A percentile compares a stretch with the other conserved stretches of the same genome.
Evolutionary conservation across 176 grass and related monocot genomes (phyloP).

Genomic region (Zea mays): Zm-B73-REFERENCE-NAM-5.0 NC_050105.1:129876501-129877000

Average conservation of each 20-base stretch:
- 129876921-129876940: slow-evolving; percentile 70
- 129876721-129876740: background rate
- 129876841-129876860: slow-evolving; percentile 28
- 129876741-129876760: background rate
- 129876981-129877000: slow-evolving; percentile 36
- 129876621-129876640: slow-evolving; percentile 64
- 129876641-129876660: background rate
- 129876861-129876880: slow-evolving; percentile 21
- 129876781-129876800: slow-evolving; percentile 37
- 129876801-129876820: slow-evolving; percentile 67
- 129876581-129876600: slow-evolving; percentile 74
- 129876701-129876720: background rate
- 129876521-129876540: background rate
- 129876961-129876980: background rate
- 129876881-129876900: slow-evolving; percentile 52
- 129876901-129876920: slow-evolving; percentile 56
- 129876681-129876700: background rate
- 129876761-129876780: slow-evolving; percentile 42
- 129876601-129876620: slow-evolving; percentile 93
- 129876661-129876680: background rate
- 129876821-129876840: slow-evolving; percentile 46
- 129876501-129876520: no score
- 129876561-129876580: slow-evolving; percentile 95
- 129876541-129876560: slow-evolving; percentile 28
- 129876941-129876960: slow-evolving; percentile 64